phyloP scores from a whole-genome alignment of 2,329 filamentous ascomycete genomes.

The Fusarium sp. region DNA sequence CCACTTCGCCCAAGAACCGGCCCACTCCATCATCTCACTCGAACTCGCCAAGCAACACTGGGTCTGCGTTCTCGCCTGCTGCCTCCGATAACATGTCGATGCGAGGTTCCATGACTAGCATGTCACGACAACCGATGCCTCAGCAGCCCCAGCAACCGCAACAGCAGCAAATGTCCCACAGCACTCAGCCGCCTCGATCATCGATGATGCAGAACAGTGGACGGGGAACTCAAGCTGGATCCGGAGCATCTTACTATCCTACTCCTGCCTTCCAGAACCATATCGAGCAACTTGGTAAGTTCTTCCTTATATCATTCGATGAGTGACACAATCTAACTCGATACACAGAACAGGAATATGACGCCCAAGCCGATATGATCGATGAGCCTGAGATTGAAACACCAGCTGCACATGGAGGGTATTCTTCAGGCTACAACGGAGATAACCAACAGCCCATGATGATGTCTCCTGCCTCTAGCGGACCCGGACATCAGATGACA shows the following conservation, averaged over 20 bases:
- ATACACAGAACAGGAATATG: slow-evolving; percentile 94
- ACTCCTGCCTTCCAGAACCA: slow-evolving; percentile 89
- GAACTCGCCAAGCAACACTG: slow-evolving; percentile 66
- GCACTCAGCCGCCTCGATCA: slow-evolving; percentile 46
- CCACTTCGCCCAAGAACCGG: slow-evolving; percentile 76
- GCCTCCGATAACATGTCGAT: slow-evolving; percentile 64
- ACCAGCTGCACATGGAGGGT: slow-evolving; percentile 74
- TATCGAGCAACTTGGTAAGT: slow-evolving; percentile 94
- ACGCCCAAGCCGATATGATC: slow-evolving; percentile 88
- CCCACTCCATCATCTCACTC: slow-evolving; percentile 86
- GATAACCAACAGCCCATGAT: slow-evolving; percentile 59
- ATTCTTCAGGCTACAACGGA: slow-evolving; percentile 68
- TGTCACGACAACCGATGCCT: slow-evolving; percentile 52
- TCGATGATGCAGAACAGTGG: slow-evolving; percentile 56
- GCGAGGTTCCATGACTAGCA: slow-evolving; percentile 54
- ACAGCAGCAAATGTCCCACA: slow-evolving; percentile 44
- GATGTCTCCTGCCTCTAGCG: slow-evolving; percentile 58
- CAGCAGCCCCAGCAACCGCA: slow-evolving; percentile 46
- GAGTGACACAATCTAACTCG: slow-evolving; percentile 74
- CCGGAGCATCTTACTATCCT: slow-evolving; percentile 76
- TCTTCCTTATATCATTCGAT: slow-evolving; percentile 58
- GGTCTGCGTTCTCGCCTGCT: slow-evolving; percentile 59
- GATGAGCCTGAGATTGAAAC: slow-evolving; percentile 83
- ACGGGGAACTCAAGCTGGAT: slow-evolving; percentile 55
- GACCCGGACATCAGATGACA: slow-evolving; percentile 54